phyloP scores from a whole-genome alignment of 225 moss, liverwort and hornwort genomes.

The Physcomitrium patens region DNA sequence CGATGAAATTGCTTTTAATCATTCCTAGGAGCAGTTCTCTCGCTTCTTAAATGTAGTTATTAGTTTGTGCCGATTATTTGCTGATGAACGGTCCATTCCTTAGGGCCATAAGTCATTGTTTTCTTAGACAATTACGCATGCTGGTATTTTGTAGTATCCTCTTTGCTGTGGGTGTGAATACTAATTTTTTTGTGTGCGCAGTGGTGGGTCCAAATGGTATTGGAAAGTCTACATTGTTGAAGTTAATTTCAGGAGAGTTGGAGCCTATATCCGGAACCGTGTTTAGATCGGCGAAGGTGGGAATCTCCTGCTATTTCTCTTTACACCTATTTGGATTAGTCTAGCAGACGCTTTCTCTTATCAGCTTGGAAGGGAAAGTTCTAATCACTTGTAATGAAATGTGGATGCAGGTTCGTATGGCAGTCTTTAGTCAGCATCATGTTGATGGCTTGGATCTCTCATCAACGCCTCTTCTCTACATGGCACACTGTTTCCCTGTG shows the following conservation, averaged over 20 bases:
- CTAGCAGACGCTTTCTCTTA: neutral
- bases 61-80: constrained; percentile 17
- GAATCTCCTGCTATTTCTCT: constrained; percentile 3
- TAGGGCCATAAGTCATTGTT: neutral
- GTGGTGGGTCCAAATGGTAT: constrained; percentile 99
- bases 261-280: constrained; percentile 89
- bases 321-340: neutral
- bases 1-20: neutral
- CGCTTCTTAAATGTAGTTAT: constrained; percentile 18
- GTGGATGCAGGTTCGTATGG: constrained; percentile 90
- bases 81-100: neutral
- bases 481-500: constrained; percentile 94
- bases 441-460: constrained; percentile 99
- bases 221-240: constrained; percentile 94
- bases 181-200: constrained; percentile 36
- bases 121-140: neutral
- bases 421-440: constrained; percentile 99
- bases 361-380: constrained; percentile 12
- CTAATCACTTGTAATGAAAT: constrained; percentile 19
- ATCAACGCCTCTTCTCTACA: constrained; percentile 91
- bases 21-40: constrained; percentile 6
- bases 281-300: constrained; percentile 93
- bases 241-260: constrained; percentile 96
- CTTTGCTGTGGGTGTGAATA: constrained; percentile 15
- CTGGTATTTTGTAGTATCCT: neutral